phyloP scores from a whole-genome alignment of 352 stramenopile species.

The Plasmopara viticola region DNA sequence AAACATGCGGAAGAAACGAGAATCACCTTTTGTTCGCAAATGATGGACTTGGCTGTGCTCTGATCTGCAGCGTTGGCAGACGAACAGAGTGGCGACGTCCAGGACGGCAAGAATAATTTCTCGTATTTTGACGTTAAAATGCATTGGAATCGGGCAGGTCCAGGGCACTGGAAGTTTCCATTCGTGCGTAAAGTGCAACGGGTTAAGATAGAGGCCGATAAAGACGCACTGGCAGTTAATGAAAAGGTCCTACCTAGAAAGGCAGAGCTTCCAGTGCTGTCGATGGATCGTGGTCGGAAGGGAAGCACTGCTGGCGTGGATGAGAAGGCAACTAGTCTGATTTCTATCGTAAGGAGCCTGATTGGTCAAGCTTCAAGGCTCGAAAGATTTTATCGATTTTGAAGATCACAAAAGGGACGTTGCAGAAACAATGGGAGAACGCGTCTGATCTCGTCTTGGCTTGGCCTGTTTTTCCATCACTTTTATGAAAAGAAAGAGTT shows the following conservation, averaged over 20 bases:
- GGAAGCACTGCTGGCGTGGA: slow-evolving; percentile 25
- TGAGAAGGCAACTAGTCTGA: slow-evolving; percentile 38
- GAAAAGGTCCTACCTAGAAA: slow-evolving; percentile 26
- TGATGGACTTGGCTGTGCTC: slow-evolving; percentile 73
- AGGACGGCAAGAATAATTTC: slow-evolving; percentile 52
- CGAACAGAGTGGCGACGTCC: too few relatives aligned
- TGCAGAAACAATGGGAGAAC: slow-evolving; percentile 49
- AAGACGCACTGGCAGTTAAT: slow-evolving; percentile 27
- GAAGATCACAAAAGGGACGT: slow-evolving; percentile 41
- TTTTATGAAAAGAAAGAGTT: slow-evolving; percentile 65
- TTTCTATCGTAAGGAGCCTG: slow-evolving; percentile 44
- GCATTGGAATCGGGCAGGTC: slow-evolving; percentile 75
- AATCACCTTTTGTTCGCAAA: slow-evolving; percentile 46
- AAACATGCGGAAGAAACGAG: slow-evolving; percentile 43
- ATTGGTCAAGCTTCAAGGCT: slow-evolving; percentile 41
- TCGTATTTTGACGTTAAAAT: slow-evolving; percentile 82
- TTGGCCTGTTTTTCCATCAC: slow-evolving; percentile 68
- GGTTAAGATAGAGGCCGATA: slow-evolving; percentile 19
- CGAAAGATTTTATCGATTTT: slow-evolving; percentile 31
- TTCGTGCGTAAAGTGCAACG: slow-evolving; percentile 34
- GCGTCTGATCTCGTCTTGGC: slow-evolving; percentile 60
- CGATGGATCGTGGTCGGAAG: slow-evolving; percentile 14
- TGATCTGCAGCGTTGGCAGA: slow-evolving; percentile 39
- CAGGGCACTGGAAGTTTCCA: slow-evolving; percentile 69
- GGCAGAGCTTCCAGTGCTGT: slow-evolving; percentile 8